Base-by-base conservation (phyloP, 1,284 basidiomycete species). In the Polyporus tsugae region DNA sequence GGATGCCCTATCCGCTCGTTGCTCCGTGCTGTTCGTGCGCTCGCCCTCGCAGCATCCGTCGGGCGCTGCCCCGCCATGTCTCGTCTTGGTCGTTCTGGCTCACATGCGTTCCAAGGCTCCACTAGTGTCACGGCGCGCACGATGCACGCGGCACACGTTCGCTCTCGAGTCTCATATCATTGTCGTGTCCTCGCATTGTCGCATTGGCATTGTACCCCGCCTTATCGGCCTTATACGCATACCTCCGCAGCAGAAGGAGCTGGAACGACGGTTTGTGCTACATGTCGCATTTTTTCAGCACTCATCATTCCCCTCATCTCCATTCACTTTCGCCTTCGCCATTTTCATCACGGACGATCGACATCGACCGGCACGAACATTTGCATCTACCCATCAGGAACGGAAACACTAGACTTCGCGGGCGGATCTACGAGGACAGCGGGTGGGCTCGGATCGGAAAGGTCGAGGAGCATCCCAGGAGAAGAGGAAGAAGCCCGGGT, bases 91-190 rank as follows among this genome's bases (percentile, higher is more conserved):
- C 25, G 10, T 29, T 25, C 25, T 29, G 13, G 39, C 39, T 55
- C 29, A 13, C 29, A 53, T 29, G 29, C 52, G 52, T 13, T 17
- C 33, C 17, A 17, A 15, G 52, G 29, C 4, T 35, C 15, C 52
- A 55, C 13, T 55, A 22, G 46, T 49, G 46, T 49, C 46, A 49
- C 46, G 46, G 22, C 52, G 25, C 29, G 52, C 52, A 33, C 52
- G 25, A 29, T 55, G 52, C 52, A 35, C 33, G 46, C 29, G 29
- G 33, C 52, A 15, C 29, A 53, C 49, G 49, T 29, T 17, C 25
- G 49, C 7, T 19, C 29, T 2, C 29, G 1, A 29, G 29, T 29
- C 49, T 52, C 49, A 11, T 29, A 29, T 25, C 22, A 25, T 52
- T 46, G 44, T 52, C 49, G 29, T n/a, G 6, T 42, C 41, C 41